These are phyloP conservation scores for Somion occarium DNA, from an alignment of 1,284 basidiomycete genomes.

Conservation along the genomic window DNA sequence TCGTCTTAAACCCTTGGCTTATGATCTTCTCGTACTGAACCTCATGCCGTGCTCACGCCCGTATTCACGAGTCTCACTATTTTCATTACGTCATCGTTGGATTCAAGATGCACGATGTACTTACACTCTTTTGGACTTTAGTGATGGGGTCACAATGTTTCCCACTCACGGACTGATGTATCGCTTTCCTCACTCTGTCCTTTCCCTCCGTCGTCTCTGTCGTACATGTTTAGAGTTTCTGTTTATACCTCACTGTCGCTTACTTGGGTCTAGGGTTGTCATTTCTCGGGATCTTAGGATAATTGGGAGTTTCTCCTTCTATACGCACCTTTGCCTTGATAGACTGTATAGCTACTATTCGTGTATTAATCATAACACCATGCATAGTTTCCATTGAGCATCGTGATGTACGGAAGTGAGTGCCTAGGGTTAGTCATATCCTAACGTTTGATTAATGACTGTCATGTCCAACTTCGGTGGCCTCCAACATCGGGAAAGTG, in stretches of 20 bases:
- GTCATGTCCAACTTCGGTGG: no score
- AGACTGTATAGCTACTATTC: neutral
- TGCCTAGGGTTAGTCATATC: no score
- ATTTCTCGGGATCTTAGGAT: neutral
- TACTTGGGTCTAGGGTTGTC: neutral
- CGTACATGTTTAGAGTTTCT: neutral
- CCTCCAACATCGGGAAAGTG: no score
- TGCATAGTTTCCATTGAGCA: no score
- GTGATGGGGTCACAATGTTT: no score
- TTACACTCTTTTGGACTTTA: neutral
- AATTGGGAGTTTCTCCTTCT: neutral
- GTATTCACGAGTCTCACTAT: neutral
- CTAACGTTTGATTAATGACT: no score
- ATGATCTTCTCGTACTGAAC: constrained; percentile 63
- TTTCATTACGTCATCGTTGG: neutral
- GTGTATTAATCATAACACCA: neutral
- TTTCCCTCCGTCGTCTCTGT: neutral
- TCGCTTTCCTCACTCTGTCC: neutral
- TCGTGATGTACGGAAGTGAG: no score
- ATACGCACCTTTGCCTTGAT: neutral
- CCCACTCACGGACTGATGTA: neutral
- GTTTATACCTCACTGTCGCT: neutral
- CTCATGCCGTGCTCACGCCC: neutral
- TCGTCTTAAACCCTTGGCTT: constrained; percentile 73
- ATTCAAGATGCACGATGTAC: neutral